Evolutionary conservation across 257 asterid genomes (phyloP).

Genomic region (Catharanthus roseus): DNA sequence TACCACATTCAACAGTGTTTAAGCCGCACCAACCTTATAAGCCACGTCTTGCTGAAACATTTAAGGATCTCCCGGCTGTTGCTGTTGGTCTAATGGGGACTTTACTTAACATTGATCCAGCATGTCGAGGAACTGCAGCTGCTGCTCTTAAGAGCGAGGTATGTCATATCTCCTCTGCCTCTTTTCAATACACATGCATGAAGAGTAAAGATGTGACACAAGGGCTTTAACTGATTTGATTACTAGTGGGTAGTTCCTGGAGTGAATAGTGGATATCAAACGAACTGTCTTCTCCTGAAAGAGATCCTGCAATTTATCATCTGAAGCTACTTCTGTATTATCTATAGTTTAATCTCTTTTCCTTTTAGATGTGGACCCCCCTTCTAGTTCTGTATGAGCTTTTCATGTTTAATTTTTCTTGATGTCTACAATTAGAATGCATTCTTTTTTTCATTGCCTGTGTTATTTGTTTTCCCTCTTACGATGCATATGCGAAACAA

Average conservation of each 20-base stretch:
- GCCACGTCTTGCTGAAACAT: conserved; percentile 58
- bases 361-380: not conserved
- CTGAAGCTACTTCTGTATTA: not conserved
- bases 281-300: not conserved
- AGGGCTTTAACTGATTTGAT: not conserved
- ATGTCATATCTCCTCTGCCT: conserved; percentile 12
- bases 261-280: not conserved
- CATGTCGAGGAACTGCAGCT: conserved; percentile 65
- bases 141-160: conserved; percentile 73
- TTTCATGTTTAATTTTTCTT: not conserved
- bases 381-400: not conserved
- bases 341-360: not conserved
- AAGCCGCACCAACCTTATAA: conserved; percentile 67
- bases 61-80: conserved; percentile 57
- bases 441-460: not conserved
- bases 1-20: conserved; percentile 66
- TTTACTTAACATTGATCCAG: conserved; percentile 79
- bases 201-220: not conserved
- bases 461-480: not conserved
- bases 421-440: not conserved
- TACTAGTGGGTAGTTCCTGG: not conserved
- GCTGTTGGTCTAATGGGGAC: conserved; percentile 64
- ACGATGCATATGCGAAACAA: not conserved
- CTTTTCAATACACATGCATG: not conserved
- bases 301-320: not conserved